Conservation (phyloP, 2,329 filamentous ascomycete species). For the Epichloe sibirici region DNA sequence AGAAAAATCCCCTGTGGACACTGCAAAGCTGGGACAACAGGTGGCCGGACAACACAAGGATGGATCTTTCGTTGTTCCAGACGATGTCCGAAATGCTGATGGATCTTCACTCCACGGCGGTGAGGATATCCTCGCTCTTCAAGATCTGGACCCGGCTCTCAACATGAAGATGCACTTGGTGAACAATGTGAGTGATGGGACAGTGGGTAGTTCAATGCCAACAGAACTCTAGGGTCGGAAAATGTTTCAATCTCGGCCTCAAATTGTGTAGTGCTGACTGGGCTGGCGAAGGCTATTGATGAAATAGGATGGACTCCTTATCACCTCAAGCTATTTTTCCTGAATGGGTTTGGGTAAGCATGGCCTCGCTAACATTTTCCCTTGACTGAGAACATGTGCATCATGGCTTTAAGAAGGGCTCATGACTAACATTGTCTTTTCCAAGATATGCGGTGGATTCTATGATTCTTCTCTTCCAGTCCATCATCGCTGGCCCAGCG, state of each 20-base stretch:
- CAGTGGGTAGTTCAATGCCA: neutral
- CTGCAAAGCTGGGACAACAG: conserved; percentile 9
- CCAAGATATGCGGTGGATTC: conserved; percentile 35
- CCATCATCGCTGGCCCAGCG: conserved; percentile 46
- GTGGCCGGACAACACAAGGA: neutral
- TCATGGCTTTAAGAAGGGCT: neutral
- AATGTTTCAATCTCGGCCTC: neutral
- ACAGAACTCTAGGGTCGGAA: neutral
- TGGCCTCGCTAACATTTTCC: neutral
- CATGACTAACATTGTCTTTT: neutral
- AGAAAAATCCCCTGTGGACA: conserved; percentile 4
- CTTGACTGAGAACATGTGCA: neutral
- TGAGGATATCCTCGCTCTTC: conserved; percentile 41
- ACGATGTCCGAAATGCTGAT: conserved; percentile 8
- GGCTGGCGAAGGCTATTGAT: conserved; percentile 32
- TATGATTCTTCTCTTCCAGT: conserved; percentile 42
- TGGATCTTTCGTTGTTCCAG: neutral
- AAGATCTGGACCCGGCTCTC: conserved; percentile 48
- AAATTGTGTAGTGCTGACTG: neutral
- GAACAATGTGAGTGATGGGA: conserved; percentile 43
- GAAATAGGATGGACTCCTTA: conserved; percentile 49
- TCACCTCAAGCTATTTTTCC: conserved; percentile 47
- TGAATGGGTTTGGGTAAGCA: conserved; percentile 45
- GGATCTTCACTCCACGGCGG: conserved; percentile 13
- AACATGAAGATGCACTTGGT: conserved; percentile 57